These are phyloP conservation scores for Aspergillus sp. DNA, from an alignment of 2,329 filamentous ascomycete species.

Conservation along the genomic window DNA sequence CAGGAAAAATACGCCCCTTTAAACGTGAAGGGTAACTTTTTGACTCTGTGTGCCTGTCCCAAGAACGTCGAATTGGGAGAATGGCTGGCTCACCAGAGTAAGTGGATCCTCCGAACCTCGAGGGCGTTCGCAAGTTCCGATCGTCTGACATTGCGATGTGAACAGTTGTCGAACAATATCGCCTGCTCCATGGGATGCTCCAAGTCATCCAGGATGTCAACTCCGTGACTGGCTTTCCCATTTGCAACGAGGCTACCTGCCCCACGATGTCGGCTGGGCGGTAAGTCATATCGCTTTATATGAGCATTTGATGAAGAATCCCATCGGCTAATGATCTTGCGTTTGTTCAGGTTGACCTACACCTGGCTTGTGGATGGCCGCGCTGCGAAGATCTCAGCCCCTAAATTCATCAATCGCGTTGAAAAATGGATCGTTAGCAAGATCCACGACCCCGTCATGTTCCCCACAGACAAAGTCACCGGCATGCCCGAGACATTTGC, in stretches of 20 bases:
- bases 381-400: constrained; percentile 87
- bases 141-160: background rate
- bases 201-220: constrained; percentile 85
- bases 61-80: constrained; percentile 93
- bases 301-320: background rate
- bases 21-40: constrained; percentile 96
- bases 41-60: constrained; percentile 89
- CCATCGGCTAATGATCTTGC: constrained; percentile 15
- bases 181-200: constrained; percentile 84
- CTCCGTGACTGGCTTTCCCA: constrained; percentile 67
- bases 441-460: constrained; percentile 84
- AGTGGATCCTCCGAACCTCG: constrained; percentile 19
- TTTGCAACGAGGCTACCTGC: constrained; percentile 82
- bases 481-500: constrained; percentile 57
- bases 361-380: constrained; percentile 91
- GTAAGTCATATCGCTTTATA: constrained; percentile 56
- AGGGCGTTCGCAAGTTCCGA: constrained; percentile 1
- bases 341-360: constrained; percentile 72
- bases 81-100: constrained; percentile 95
- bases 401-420: constrained; percentile 92
- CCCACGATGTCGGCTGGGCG: constrained; percentile 91
- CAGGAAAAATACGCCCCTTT: constrained; percentile 65
- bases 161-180: constrained; percentile 86
- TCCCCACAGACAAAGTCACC: constrained; percentile 78
- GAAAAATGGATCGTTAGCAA: constrained; percentile 98